phyloP scores from a whole-genome alignment of 495 filamentous ascomycete species.

The Aspergillus bridgeri region DNA sequence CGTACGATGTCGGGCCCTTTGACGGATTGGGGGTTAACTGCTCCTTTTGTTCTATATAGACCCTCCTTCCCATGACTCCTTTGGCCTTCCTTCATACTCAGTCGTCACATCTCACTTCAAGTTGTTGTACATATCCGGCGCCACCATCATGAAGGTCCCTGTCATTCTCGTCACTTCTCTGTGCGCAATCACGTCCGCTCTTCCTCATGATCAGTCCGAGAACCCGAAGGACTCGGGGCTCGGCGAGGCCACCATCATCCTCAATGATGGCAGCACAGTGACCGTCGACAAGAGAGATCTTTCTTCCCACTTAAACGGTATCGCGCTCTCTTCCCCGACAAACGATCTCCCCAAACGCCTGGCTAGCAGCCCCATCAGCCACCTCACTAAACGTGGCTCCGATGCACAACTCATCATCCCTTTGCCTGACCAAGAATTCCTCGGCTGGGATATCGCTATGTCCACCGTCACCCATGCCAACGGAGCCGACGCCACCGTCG shows the following conservation, averaged over 20 bases:
- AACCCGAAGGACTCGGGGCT: neutral
- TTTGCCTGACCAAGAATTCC: slow-evolving; percentile 16
- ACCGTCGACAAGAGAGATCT: slow-evolving; percentile 12
- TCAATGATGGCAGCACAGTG: slow-evolving; percentile 9
- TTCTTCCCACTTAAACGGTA: slow-evolving; percentile 2
- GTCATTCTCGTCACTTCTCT: slow-evolving; percentile 4
- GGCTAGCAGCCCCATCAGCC: neutral
- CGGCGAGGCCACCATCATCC: slow-evolving; percentile 11
- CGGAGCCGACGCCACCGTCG: slow-evolving; percentile 12
- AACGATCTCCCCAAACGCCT: slow-evolving; percentile 3
- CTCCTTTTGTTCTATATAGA: slow-evolving; percentile 1
- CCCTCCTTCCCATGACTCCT: neutral
- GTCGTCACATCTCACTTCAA: neutral
- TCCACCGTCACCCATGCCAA: slow-evolving; percentile 16
- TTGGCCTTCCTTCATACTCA: neutral
- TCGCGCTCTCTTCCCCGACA: slow-evolving; percentile 3
- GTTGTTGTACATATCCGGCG: neutral
- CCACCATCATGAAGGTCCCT: slow-evolving; percentile 4
- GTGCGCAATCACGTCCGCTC: neutral
- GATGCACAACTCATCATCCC: slow-evolving; percentile 11
- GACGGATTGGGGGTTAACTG: neutral
- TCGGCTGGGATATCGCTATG: slow-evolving; percentile 19
- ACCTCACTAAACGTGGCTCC: slow-evolving; percentile 8
- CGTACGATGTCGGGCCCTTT: too few relatives aligned
- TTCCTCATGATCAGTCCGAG: neutral